These are phyloP conservation scores for Alternaria arborescens DNA, from an alignment of 2,329 filamentous ascomycete genomes.

Conservation along the genomic window DNA sequence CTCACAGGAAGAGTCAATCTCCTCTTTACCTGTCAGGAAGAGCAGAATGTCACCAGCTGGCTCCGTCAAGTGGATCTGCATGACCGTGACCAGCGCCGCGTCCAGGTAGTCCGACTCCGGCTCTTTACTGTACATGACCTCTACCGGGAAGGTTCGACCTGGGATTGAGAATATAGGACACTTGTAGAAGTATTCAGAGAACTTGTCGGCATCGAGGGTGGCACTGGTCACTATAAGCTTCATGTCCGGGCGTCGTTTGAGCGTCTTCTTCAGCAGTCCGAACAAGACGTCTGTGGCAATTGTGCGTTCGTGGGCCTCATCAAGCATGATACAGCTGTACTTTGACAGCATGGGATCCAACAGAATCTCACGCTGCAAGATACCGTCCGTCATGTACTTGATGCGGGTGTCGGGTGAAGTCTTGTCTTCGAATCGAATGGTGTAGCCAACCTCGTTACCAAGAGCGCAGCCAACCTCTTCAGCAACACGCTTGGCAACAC, in stretches of 20 bases:
- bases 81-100: constrained; percentile 91
- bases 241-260: constrained; percentile 81
- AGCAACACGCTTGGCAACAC: constrained; percentile 95
- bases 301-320: constrained; percentile 97
- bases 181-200: constrained; percentile 93
- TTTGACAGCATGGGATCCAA: constrained; percentile 90
- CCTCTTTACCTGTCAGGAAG: constrained; percentile 96
- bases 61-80: constrained; percentile 97
- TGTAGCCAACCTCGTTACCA: constrained; percentile 96
- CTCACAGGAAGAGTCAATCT: constrained; percentile 95
- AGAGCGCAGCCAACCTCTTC: constrained; percentile 94
- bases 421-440: constrained; percentile 97
- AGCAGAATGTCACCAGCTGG: constrained; percentile 93
- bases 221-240: constrained; percentile 99
- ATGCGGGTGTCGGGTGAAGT: constrained; percentile 88
- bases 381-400: constrained; percentile 99
- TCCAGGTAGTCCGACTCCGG: constrained; percentile 97
- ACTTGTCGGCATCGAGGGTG: constrained; percentile 96
- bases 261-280: constrained; percentile 92
- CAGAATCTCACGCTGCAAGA: constrained; percentile 96
- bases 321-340: constrained; percentile 97
- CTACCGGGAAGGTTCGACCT: constrained; percentile 92
- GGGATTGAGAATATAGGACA: constrained; percentile 98
- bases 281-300: constrained; percentile 97
- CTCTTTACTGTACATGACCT: constrained; percentile 93